Evolutionary conservation across 768 basidiomycete species (phyloP).

Genomic region (Suillus luteus): DNA sequence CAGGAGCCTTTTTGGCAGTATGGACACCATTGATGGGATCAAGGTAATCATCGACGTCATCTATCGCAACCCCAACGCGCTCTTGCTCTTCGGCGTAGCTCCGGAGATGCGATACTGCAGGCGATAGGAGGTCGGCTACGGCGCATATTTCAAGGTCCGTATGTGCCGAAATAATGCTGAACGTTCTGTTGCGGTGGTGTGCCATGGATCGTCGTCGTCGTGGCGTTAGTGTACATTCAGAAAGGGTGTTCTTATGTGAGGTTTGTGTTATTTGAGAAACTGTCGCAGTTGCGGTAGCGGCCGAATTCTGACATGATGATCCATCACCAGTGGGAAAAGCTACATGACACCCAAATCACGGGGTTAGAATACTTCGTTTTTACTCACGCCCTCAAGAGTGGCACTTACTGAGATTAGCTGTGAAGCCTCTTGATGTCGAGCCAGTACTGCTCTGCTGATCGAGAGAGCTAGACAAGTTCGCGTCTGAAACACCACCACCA

Average conservation of each 20-base stretch:
- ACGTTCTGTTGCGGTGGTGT: conserved; percentile 32
- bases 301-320: conserved; percentile 19
- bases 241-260: conserved; percentile 28
- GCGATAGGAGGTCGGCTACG: conserved; percentile 50
- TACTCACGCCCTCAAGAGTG: conserved; percentile 23
- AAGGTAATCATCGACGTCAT: conserved; percentile 34
- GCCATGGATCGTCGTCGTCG: conserved; percentile 23
- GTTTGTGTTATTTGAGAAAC: conserved; percentile 18
- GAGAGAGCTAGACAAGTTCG: conserved; percentile 36
- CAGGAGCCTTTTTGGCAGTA: conserved; percentile 14
- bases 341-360: conserved; percentile 21
- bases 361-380: conserved; percentile 27
- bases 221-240: conserved; percentile 28
- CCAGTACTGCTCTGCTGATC: conserved; percentile 30
- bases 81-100: conserved; percentile 32
- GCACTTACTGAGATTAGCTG: conserved; percentile 31
- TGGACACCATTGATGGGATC: conserved; percentile 24
- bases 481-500: conserved; percentile 51
- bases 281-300: conserved; percentile 13
- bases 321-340: conserved; percentile 25
- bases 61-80: conserved; percentile 22
- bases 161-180: conserved; percentile 47
- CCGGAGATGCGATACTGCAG: conserved; percentile 28
- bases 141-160: conserved; percentile 54
- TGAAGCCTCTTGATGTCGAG: conserved; percentile 23